phyloP scores from a whole-genome alignment of 2,329 filamentous ascomycete genomes.

The Apiospora pterosperma region DNA sequence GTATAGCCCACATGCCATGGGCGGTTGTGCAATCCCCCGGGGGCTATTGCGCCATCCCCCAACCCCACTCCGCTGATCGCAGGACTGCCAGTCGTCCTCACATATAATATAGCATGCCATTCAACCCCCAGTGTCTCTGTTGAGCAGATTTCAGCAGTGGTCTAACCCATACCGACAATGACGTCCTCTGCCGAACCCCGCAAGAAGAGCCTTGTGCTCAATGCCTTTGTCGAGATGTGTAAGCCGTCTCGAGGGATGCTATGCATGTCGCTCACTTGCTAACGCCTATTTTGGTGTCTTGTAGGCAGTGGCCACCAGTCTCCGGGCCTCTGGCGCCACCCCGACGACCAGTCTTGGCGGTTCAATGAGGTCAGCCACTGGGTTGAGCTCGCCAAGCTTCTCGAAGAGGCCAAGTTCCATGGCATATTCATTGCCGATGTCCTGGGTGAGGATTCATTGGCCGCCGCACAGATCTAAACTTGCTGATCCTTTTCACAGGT shows the following conservation, averaged over 20 bases:
- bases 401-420: slow-evolving; percentile 61
- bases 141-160: too few relatives aligned
- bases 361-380: slow-evolving; percentile 60
- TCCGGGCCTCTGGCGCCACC: slow-evolving; percentile 41
- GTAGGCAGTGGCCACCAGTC: slow-evolving; percentile 11
- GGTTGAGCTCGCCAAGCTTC: slow-evolving; percentile 59
- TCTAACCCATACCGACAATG: background rate
- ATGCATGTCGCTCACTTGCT: background rate
- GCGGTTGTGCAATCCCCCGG: background rate
- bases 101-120: background rate
- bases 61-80: background rate
- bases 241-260: background rate
- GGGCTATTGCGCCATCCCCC: background rate
- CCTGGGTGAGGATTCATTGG: slow-evolving; percentile 39
- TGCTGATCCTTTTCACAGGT: slow-evolving; percentile 31
- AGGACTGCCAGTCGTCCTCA: background rate
- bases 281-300: background rate
- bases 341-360: slow-evolving; percentile 54
- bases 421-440: slow-evolving; percentile 65
- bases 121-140: background rate
- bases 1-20: background rate
- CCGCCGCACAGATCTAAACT: background rate
- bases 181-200: background rate
- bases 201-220: slow-evolving; percentile 11
- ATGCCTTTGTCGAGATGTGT: slow-evolving; percentile 13